These are phyloP conservation scores for Tillandsia leiboldiana DNA, from an alignment of 176 grass and related monocot genomes.

Conservation along the genomic window DNA sequence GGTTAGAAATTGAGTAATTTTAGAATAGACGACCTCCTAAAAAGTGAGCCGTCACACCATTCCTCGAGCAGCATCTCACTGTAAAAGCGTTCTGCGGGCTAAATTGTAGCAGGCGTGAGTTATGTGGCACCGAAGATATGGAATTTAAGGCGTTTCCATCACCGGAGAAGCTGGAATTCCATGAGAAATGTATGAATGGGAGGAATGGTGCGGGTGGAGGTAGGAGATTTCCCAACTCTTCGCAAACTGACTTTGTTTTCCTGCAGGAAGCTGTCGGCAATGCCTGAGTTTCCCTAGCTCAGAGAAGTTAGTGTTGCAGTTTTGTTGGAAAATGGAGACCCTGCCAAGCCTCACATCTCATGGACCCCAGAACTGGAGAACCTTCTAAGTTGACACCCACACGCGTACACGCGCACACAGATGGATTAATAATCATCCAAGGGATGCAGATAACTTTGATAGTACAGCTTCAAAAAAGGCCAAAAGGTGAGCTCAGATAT, in stretches of 20 bases:
- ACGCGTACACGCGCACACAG: too few species aligned
- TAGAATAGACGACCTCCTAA: too few species aligned
- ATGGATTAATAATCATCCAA: too few species aligned
- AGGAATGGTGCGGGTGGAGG: conserved; percentile 15
- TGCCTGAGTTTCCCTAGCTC: neutral
- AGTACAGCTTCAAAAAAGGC: too few species aligned
- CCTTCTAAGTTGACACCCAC: neutral
- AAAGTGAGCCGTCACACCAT: neutral
- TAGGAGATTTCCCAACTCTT: conserved; percentile 2
- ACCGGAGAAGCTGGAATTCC: conserved; percentile 2
- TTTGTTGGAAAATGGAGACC: neutral
- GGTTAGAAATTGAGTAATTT: too few species aligned
- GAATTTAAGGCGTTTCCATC: conserved; percentile 10
- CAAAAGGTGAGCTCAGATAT: too few species aligned
- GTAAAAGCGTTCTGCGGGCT: neutral
- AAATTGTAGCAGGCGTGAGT: conserved; percentile 2
- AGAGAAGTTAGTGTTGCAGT: neutral
- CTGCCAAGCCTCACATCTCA: neutral
- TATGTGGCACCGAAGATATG: neutral
- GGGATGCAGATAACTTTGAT: too few species aligned
- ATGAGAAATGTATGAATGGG: conserved; percentile 2
- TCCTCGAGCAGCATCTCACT: neutral
- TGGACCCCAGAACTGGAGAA: neutral
- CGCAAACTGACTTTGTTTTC: neutral
- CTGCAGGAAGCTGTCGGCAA: neutral